phyloP scores from a whole-genome alignment of 371 early-diverging fungal species.

The Mortierella sp. region DNA sequence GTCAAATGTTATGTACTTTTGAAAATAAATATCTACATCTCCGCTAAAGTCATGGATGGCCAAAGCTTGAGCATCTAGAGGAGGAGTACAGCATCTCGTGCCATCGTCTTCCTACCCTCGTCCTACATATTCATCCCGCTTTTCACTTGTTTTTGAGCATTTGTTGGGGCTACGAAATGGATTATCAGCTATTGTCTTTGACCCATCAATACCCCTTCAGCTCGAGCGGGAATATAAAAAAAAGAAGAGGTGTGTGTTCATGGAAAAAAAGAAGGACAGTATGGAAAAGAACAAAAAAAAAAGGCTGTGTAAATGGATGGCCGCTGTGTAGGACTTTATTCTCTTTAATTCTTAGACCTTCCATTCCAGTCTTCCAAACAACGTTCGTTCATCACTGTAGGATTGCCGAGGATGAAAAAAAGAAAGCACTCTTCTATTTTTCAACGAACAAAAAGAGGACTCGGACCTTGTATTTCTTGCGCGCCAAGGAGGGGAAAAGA shows the following conservation, averaged over 20 bases:
- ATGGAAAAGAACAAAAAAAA: not conserved
- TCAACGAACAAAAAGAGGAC: no score
- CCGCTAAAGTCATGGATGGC: not conserved
- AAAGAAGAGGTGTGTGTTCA: not conserved
- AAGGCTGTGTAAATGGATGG: not conserved
- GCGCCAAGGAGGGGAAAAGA: no score
- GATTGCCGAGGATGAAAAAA: no score
- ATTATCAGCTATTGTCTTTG: not conserved
- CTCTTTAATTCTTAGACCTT: no score
- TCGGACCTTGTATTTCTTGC: no score
- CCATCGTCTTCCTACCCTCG: not conserved
- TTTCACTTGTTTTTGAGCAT: not conserved
- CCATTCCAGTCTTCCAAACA: no score
- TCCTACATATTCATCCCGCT: not conserved
- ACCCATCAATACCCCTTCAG: not conserved
- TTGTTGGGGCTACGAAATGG: not conserved
- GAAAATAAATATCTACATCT: not conserved
- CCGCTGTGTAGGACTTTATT: not conserved
- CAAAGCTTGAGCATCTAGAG: not conserved
- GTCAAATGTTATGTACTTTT: not conserved
- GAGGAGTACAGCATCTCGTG: not conserved
- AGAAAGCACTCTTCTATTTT: no score
- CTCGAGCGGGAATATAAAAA: not conserved
- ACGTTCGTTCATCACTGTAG: no score
- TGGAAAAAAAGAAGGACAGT: not conserved